These are phyloP conservation scores for Talaromyces funiculosus DNA, from an alignment of 2,329 filamentous ascomycete genomes.

Conservation along the genomic window DNA sequence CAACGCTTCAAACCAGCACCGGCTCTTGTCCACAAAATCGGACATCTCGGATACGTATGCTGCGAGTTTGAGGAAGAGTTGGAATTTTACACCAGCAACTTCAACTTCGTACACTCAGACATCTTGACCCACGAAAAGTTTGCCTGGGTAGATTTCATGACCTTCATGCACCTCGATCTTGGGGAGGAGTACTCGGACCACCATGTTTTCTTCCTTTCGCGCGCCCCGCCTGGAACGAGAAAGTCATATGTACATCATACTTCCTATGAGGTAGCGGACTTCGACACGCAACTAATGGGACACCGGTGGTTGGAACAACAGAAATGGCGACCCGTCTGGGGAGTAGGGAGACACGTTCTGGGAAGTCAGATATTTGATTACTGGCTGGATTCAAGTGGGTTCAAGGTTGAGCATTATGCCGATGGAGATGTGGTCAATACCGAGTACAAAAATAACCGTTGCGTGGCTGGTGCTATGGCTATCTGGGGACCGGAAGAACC, in stretches of 20 bases:
- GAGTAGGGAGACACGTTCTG: slow-evolving; percentile 63
- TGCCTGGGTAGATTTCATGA: slow-evolving; percentile 37
- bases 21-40: slow-evolving; percentile 32
- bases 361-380: slow-evolving; percentile 70
- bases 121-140: slow-evolving; percentile 23
- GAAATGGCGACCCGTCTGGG: slow-evolving; percentile 63
- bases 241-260: slow-evolving; percentile 58
- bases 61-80: slow-evolving; percentile 29
- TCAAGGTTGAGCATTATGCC: slow-evolving; percentile 65
- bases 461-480: slow-evolving; percentile 36
- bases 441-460: slow-evolving; percentile 44
- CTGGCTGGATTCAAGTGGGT: slow-evolving; percentile 59
- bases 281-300: slow-evolving; percentile 63
- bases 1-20: slow-evolving; percentile 30
- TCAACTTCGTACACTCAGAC: slow-evolving; percentile 41
- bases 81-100: slow-evolving; percentile 35
- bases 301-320: slow-evolving; percentile 62
- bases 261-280: slow-evolving; percentile 65
- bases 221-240: slow-evolving; percentile 24
- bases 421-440: slow-evolving; percentile 63
- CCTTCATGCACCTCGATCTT: slow-evolving; percentile 52
- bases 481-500: slow-evolving; percentile 42
- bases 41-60: slow-evolving; percentile 37
- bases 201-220: slow-evolving; percentile 49
- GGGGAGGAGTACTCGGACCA: slow-evolving; percentile 50